These are phyloP conservation scores for Rubia tinctorum DNA, from an alignment of 305 asterid species.

Conservation along the genomic window DNA sequence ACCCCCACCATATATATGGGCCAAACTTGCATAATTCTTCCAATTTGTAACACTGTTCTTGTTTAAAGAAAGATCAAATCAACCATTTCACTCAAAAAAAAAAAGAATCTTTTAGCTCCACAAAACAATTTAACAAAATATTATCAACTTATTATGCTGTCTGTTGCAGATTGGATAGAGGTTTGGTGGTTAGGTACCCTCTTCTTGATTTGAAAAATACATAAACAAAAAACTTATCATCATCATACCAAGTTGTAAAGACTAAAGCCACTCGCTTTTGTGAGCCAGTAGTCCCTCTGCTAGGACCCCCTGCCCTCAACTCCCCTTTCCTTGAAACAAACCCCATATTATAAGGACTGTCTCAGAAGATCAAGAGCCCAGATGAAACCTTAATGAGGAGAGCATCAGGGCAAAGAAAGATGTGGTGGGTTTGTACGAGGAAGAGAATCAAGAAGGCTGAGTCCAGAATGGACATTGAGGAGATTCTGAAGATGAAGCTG, in stretches of 20 bases:
- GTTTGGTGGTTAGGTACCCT: conserved; percentile 24
- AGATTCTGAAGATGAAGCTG: conserved; percentile 70
- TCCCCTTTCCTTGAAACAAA: conserved; percentile 4
- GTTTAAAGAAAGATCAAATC: conserved; percentile 8
- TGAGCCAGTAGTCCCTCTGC: conserved; percentile 17
- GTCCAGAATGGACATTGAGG: conserved; percentile 54
- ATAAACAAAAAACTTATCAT: conserved; percentile 20
- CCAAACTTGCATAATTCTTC: background rate
- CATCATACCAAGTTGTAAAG: conserved; percentile 57
- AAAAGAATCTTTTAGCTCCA: conserved; percentile 4
- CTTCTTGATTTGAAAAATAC: background rate
- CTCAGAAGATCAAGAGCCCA: background rate
- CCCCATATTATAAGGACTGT: background rate
- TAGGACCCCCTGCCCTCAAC: conserved; percentile 10
- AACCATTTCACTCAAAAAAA: background rate
- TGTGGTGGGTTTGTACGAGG: conserved; percentile 48
- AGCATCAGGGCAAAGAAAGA: conserved; percentile 9
- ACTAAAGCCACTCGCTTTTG: conserved; percentile 29
- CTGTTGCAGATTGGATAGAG: conserved; percentile 15
- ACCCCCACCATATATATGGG: background rate
- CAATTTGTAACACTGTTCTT: too few relatives aligned
- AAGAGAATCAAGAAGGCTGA: conserved; percentile 40
- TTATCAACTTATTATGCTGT: conserved; percentile 15
- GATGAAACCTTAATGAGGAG: conserved; percentile 10
- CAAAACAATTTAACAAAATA: conserved; percentile 2